These are phyloP conservation scores for Cyclostephanos tholiformis DNA, from an alignment of 108 stramenopile genomes.

Conservation along the genomic window DNA sequence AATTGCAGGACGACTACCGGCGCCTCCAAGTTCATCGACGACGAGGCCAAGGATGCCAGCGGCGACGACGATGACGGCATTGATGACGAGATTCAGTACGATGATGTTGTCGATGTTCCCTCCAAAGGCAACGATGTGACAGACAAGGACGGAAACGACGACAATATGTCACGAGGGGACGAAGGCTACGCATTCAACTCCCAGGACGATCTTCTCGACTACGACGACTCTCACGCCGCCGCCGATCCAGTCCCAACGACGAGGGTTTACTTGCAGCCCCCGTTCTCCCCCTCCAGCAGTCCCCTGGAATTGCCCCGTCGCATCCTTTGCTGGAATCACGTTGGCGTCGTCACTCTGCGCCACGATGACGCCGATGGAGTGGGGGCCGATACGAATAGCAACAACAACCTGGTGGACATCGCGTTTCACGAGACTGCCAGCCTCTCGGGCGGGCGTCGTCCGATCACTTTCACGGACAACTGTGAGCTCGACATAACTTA, in stretches of 20 bases:
- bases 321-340: constrained; percentile 87
- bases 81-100: constrained; percentile 15
- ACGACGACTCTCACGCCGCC: constrained; percentile 9
- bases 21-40: constrained; percentile 52
- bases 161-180: constrained; percentile 29
- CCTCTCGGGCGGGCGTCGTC: constrained; percentile 42
- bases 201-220: constrained; percentile 30
- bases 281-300: constrained; percentile 81
- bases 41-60: constrained; percentile 57
- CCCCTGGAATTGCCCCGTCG: constrained; percentile 70
- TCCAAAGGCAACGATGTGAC: constrained; percentile 7
- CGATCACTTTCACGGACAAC: constrained; percentile 76
- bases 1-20: constrained; percentile 15
- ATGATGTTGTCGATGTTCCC: constrained; percentile 3
- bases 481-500: no score
- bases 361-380: constrained; percentile 31
- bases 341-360: constrained; percentile 65
- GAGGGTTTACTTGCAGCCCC: constrained; percentile 65
- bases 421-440: constrained; percentile 72
- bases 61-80: constrained; percentile 39
- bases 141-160: constrained; percentile 28
- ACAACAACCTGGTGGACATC: constrained; percentile 65
- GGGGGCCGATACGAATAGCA: constrained; percentile 34
- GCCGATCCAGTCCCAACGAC: background rate
- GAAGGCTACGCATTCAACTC: constrained; percentile 35